These are phyloP conservation scores for Lentinula sp. DNA, from an alignment of 768 basidiomycete species.

Conservation along the genomic window DNA sequence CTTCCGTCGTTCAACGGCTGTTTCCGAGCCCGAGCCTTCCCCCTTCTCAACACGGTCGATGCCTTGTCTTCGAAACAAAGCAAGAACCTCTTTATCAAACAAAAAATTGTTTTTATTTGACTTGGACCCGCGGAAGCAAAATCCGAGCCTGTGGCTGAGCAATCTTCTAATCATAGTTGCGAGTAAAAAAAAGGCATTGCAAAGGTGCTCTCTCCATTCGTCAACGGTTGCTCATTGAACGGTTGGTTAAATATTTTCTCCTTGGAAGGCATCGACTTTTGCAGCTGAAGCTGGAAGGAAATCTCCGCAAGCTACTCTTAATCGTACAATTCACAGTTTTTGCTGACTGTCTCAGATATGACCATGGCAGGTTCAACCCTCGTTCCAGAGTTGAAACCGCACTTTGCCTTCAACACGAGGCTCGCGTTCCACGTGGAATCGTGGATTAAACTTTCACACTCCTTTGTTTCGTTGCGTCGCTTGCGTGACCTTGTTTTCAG, in stretches of 20 bases:
- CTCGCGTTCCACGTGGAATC: neutral
- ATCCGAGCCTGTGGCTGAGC: neutral
- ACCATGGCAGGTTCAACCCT: neutral
- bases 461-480: neutral
- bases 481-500: neutral
- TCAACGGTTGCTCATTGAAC: too few relatives aligned
- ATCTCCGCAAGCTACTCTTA: neutral
- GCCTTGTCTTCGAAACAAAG: neutral
- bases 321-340: neutral
- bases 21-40: neutral
- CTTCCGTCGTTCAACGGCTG: neutral
- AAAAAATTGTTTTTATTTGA: neutral
- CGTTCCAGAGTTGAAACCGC: neutral
- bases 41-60: neutral
- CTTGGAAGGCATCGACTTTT: neutral
- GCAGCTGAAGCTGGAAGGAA: neutral
- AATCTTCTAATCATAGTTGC: neutral
- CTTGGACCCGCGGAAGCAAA: neutral
- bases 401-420: constrained; percentile 13
- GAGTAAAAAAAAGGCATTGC: too few relatives aligned
- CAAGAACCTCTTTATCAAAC: neutral
- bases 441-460: neutral
- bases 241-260: neutral
- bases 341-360: neutral
- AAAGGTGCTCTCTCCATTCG: too few relatives aligned